Conservation (phyloP, 2,329 filamentous ascomycete genomes). For the Berkeleyomyces basicola region DNA sequence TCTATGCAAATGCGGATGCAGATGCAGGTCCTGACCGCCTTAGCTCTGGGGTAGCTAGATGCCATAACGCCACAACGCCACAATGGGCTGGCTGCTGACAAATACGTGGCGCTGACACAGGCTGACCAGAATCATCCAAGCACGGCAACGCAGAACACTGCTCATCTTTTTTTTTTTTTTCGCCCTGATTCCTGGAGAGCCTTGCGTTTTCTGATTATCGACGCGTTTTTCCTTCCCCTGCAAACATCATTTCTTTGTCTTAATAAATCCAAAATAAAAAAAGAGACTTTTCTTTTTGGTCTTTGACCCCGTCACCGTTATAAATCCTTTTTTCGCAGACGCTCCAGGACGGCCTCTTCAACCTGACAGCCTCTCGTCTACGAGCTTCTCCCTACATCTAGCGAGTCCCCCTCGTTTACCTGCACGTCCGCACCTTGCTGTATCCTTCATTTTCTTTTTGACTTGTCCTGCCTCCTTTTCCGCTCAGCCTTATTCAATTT, state of each 20-base stretch:
- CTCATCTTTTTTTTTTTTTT: constrained; percentile 1
- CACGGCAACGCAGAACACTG: neutral
- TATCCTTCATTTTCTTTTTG: neutral
- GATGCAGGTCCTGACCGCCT: no score
- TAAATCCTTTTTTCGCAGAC: neutral
- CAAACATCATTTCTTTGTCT: neutral
- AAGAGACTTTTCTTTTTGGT: neutral
- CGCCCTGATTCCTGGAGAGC: neutral
- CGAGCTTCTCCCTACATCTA: neutral
- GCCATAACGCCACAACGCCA: no score
- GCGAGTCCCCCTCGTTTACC: neutral
- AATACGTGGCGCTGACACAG: no score
- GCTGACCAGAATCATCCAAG: neutral
- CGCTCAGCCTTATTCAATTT: neutral
- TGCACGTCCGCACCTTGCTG: neutral
- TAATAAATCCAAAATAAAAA: neutral
- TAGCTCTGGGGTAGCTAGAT: no score
- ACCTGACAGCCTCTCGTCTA: neutral
- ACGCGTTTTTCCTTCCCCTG: neutral
- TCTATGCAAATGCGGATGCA: no score
- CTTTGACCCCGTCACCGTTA: neutral
- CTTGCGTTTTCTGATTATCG: neutral
- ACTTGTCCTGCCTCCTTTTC: neutral
- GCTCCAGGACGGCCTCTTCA: neutral
- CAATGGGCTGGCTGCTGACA: no score